Evolutionary conservation across 495 filamentous ascomycete genomes (phyloP).

Genomic region (Penicillium desertorum): DNA sequence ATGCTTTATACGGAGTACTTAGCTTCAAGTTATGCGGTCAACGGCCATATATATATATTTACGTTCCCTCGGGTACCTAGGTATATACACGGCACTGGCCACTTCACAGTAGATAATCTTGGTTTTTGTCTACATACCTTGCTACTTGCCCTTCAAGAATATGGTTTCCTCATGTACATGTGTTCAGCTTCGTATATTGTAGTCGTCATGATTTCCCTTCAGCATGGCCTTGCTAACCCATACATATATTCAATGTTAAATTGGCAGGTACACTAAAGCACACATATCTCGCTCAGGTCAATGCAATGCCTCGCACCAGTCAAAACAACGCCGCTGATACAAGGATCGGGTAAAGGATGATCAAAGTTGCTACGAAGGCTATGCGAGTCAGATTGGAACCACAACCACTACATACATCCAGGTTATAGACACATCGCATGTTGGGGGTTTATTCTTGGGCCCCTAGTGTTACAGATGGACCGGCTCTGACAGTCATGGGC

Average conservation of each 20-base stretch:
- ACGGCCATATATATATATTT: background rate
- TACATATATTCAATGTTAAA: too few species aligned
- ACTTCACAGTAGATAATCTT: background rate
- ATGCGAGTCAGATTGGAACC: conserved; percentile 2
- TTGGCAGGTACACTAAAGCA: too few species aligned
- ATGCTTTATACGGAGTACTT: background rate
- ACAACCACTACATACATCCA: background rate
- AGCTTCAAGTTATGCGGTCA: background rate
- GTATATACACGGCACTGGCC: background rate
- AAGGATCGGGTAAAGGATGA: background rate
- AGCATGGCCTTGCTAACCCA: background rate
- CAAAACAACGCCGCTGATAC: background rate
- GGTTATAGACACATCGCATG: background rate
- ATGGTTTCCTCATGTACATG: background rate
- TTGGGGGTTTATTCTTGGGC: background rate
- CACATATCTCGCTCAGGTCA: too few species aligned
- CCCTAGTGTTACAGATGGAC: background rate
- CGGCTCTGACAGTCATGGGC: background rate
- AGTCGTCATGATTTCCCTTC: conserved; percentile 4
- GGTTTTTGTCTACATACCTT: background rate
- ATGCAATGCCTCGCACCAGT: too few species aligned
- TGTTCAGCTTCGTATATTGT: background rate
- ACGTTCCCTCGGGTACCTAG: background rate
- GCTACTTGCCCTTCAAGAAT: background rate
- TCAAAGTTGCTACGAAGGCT: background rate